Percentiles rank a stretch among this genome's conserved stretches.
Evolutionary conservation across 441 rosid genomes (phyloP).

Genomic region (Adansonia madagascariensis): DNA sequence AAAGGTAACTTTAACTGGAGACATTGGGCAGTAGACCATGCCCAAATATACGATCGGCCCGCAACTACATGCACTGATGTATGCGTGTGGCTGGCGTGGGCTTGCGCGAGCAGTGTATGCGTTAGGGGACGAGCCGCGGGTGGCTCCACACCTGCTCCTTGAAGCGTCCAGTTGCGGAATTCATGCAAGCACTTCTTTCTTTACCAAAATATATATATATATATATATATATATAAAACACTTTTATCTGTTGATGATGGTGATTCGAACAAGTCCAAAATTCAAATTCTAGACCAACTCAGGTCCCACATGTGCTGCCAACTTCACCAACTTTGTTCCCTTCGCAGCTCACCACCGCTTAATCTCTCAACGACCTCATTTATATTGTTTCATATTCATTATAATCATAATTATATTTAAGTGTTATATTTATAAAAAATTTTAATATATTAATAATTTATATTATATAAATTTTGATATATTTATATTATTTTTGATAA

Average conservation of each 20-base stretch:
- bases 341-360: background rate
- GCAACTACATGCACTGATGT: background rate
- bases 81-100: constrained; percentile 17
- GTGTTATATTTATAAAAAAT: too few species aligned
- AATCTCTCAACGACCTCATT: background rate
- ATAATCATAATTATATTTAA: too few species aligned
- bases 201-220: too few species aligned
- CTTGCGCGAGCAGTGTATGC: constrained; percentile 5
- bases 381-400: too few species aligned
- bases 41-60: background rate
- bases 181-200: background rate
- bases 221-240: too few species aligned
- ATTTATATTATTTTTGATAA: too few species aligned
- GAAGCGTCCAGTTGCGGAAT: constrained; percentile 7
- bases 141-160: background rate
- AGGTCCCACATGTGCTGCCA: background rate
- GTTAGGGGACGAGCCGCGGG: background rate
- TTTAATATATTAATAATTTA: too few species aligned
- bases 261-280: background rate
- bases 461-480: too few species aligned
- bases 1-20: too few species aligned
- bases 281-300: background rate
- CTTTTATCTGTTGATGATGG: too few species aligned
- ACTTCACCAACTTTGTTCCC: constrained; percentile 22
- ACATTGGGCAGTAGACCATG: background rate